phyloP scores from a whole-genome alignment of 371 early-diverging fungal genomes.

The Lichtheimia ornata region DNA sequence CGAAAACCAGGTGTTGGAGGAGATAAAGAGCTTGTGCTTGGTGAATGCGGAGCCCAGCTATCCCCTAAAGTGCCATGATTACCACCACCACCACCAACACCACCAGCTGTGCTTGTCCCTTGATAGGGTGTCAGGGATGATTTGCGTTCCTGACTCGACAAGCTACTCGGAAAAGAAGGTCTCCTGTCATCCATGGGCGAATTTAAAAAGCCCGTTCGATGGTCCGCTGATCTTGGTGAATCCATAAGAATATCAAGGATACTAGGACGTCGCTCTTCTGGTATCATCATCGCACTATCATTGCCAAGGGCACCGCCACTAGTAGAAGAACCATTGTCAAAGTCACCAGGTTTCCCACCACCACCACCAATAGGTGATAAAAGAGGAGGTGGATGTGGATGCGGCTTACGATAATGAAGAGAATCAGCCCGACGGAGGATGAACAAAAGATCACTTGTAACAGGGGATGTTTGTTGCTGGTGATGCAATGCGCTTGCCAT shows the following conservation, averaged over 20 bases:
- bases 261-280: slow-evolving; percentile 36
- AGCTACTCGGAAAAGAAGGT: slow-evolving; percentile 15
- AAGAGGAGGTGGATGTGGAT: slow-evolving; percentile 10
- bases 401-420: slow-evolving; percentile 4
- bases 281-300: slow-evolving; percentile 8
- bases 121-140: slow-evolving; percentile 27
- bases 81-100: neutral
- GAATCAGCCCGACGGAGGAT: slow-evolving; percentile 25
- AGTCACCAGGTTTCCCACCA: slow-evolving; percentile 8
- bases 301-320: neutral
- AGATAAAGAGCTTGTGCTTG: slow-evolving; percentile 23
- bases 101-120: slow-evolving; percentile 11
- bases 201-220: slow-evolving; percentile 19
- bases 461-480: slow-evolving; percentile 19
- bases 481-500: slow-evolving; percentile 39
- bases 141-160: slow-evolving; percentile 32
- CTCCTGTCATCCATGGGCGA: slow-evolving; percentile 19
- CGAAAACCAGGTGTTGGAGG: slow-evolving; percentile 28
- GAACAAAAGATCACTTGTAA: slow-evolving; percentile 44
- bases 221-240: slow-evolving; percentile 20
- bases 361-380: slow-evolving; percentile 14
- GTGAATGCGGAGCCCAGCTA: slow-evolving; percentile 4
- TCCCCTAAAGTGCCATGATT: slow-evolving; percentile 6
- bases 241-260: slow-evolving; percentile 53
- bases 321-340: neutral